Percentiles rank a stretch among this genome's conserved stretches.
Evolutionary conservation across 2,329 filamentous ascomycete genomes (phyloP).

Genomic region (Penicillium verrucosum): DNA sequence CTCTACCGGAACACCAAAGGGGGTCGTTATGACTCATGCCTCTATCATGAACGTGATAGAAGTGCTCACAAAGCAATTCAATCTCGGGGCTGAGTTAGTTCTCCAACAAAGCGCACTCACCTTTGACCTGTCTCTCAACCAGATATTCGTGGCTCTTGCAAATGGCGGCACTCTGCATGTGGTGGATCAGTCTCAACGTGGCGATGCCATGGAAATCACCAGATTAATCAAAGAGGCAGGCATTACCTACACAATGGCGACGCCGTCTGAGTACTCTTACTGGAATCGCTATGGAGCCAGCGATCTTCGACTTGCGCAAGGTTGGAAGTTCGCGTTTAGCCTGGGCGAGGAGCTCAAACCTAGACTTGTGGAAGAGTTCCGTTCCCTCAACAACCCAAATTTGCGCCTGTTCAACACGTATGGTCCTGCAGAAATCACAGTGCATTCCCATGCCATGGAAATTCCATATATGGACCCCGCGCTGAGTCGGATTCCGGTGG

Average conservation of each 20-base stretch:
- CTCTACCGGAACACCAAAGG: too few relatives aligned
- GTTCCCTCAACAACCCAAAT: neutral
- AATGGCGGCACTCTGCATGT: slow-evolving; percentile 17
- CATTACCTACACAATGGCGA: neutral
- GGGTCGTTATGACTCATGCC: too few relatives aligned
- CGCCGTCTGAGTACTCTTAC: neutral
- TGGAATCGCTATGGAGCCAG: neutral
- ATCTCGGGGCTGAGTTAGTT: neutral
- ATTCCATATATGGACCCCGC: neutral
- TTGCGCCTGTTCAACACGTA: neutral
- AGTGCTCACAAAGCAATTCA: slow-evolving; percentile 8
- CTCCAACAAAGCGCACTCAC: too few relatives aligned
- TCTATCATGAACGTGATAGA: too few relatives aligned
- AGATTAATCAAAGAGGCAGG: neutral
- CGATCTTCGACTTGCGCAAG: neutral
- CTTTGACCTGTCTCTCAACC: slow-evolving; percentile 15
- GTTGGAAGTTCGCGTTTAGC: neutral
- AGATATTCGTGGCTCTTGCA: slow-evolving; percentile 16
- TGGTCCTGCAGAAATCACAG: neutral
- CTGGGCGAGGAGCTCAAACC: neutral
- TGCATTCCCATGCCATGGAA: neutral
- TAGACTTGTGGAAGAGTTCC: neutral
- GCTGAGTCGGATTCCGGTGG: neutral
- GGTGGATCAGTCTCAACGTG: neutral
- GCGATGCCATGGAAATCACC: neutral